Conservation (phyloP, 176 grass and related monocot species). For the Aegilops tauschii region DNA sequence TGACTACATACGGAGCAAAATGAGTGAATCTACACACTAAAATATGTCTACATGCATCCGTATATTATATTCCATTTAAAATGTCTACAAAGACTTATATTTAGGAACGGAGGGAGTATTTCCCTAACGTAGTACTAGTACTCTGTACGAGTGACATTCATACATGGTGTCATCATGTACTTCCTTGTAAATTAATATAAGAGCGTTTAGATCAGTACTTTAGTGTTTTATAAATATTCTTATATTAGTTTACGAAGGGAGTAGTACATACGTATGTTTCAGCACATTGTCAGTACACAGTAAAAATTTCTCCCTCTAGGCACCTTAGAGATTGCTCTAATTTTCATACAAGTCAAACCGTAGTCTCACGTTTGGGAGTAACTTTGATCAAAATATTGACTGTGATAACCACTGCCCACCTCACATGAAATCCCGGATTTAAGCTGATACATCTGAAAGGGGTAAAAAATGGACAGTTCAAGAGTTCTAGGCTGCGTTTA, state of each 20-base stretch:
- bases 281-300: not conserved
- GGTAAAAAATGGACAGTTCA: not conserved
- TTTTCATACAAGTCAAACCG: too few relatives aligned
- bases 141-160: not conserved
- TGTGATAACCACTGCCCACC: not conserved
- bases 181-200: too few relatives aligned
- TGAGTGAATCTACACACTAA: too few relatives aligned
- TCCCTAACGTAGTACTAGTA: not conserved
- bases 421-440: not conserved
- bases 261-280: not conserved
- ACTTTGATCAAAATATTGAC: too few relatives aligned
- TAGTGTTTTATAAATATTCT: too few relatives aligned
- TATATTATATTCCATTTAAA: too few relatives aligned
- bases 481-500: not conserved
- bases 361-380: too few relatives aligned
- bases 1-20: too few relatives aligned
- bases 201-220: too few relatives aligned
- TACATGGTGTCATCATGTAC: not conserved
- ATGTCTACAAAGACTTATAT: too few relatives aligned
- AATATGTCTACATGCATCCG: too few relatives aligned
- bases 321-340: not conserved
- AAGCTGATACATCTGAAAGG: not conserved
- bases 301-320: not conserved
- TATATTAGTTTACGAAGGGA: too few relatives aligned
- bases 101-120: not conserved